Conservation (phyloP, 345 rosid genomes). For the Bruguiera gymnorhiza region DNA sequence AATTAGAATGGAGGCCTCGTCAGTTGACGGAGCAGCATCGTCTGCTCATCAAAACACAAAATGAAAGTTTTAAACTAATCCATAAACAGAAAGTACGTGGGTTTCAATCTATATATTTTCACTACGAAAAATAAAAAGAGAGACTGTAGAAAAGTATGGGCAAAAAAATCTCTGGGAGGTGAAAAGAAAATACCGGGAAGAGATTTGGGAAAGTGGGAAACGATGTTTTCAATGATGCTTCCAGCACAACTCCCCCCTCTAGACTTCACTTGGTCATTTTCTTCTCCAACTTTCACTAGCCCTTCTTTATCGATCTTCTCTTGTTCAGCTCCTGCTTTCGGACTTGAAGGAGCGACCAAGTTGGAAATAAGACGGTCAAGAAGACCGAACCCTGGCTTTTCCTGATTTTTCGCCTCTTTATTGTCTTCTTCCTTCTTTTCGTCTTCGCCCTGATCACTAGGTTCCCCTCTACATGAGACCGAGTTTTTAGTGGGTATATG, state of each 20-base stretch:
- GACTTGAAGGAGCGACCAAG: constrained; percentile 36
- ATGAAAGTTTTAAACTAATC: not conserved
- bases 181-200: constrained; percentile 36
- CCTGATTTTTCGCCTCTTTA: constrained; percentile 5
- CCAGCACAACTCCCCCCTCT: constrained; percentile 23
- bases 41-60: constrained; percentile 25
- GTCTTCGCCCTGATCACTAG: not conserved
- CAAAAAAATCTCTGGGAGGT: not conserved
- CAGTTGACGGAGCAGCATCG: constrained; percentile 55
- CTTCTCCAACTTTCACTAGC: not conserved
- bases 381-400: constrained; percentile 26
- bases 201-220: constrained; percentile 55
- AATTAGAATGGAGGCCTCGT: constrained; percentile 67
- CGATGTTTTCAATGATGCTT: constrained; percentile 48
- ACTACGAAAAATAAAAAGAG: not conserved
- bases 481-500: constrained; percentile 24
- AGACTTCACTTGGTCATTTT: constrained; percentile 8
- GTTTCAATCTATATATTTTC: too few species aligned
- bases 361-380: constrained; percentile 30
- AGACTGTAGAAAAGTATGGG: not conserved
- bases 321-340: constrained; percentile 14
- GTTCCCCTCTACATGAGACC: constrained; percentile 14
- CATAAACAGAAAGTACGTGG: too few species aligned
- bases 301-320: constrained; percentile 16
- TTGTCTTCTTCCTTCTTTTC: constrained; percentile 3